Conservation (phyloP, 2,329 filamentous ascomycete species). For the Chaetomium olivaceum region DNA sequence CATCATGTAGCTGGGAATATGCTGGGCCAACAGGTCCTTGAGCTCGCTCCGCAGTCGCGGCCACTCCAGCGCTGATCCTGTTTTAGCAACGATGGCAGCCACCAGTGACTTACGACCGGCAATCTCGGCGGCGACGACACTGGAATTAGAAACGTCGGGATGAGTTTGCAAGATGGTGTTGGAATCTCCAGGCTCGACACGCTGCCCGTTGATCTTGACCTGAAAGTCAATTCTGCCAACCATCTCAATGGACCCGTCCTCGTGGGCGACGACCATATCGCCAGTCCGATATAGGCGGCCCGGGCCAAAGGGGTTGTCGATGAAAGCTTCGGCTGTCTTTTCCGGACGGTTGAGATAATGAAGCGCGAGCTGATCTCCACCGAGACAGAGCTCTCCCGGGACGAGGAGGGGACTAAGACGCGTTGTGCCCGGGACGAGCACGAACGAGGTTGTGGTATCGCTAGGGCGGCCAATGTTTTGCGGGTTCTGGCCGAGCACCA, state of each 20-base stretch:
- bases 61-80: not conserved
- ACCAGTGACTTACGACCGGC: not conserved
- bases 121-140: not conserved
- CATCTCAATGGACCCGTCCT: slow-evolving; percentile 1
- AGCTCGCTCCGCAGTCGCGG: not conserved
- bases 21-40: not conserved
- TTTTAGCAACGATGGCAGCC: not conserved
- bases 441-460: not conserved
- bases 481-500: not conserved
- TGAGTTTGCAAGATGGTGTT: not conserved
- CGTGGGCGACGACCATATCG: not conserved
- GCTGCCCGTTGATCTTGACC: not conserved
- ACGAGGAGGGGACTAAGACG: not conserved
- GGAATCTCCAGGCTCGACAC: not conserved
- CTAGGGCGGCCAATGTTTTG: not conserved
- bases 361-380: not conserved
- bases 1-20: not conserved
- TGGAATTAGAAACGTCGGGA: not conserved
- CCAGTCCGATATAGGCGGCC: not conserved
- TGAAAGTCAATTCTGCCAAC: not conserved
- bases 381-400: not conserved
- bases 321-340: not conserved
- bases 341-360: not conserved
- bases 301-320: not conserved
- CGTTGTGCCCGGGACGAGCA: not conserved